Conservation (phyloP, 1,284 basidiomycete genomes). For the Moniliophthora roreri region DNA sequence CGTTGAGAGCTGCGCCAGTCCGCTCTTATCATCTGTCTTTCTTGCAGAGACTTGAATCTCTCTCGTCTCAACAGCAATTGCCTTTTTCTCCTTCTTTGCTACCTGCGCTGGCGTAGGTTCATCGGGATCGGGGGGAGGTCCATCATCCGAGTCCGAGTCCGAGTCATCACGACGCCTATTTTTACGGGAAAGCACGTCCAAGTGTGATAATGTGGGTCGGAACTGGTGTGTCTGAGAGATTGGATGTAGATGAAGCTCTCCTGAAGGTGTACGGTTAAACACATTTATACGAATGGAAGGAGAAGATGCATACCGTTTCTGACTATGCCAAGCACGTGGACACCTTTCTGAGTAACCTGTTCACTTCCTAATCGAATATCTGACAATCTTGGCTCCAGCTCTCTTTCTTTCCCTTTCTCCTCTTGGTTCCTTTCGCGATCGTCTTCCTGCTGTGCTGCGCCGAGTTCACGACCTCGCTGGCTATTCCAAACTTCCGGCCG, state of each 20-base stretch:
- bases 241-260: slow-evolving; percentile 74
- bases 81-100: slow-evolving; percentile 60
- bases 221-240: slow-evolving; percentile 76
- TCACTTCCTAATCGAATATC: slow-evolving; percentile 76
- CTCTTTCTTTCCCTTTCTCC: slow-evolving; percentile 44
- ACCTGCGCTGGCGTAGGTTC: slow-evolving; percentile 49
- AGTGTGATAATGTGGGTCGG: slow-evolving; percentile 75
- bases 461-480: slow-evolving; percentile 64
- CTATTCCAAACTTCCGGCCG: slow-evolving; percentile 77
- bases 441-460: slow-evolving; percentile 62
- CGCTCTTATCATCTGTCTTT: slow-evolving; percentile 55
- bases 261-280: slow-evolving; percentile 34
- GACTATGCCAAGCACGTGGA: slow-evolving; percentile 72
- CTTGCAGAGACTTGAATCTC: slow-evolving; percentile 65
- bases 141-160: slow-evolving; percentile 75
- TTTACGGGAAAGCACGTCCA: slow-evolving; percentile 69
- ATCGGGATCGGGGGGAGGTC: slow-evolving; percentile 77
- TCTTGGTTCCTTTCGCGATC: slow-evolving; percentile 75
- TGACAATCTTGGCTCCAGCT: slow-evolving; percentile 58
- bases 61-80: slow-evolving; percentile 20
- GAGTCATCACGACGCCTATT: slow-evolving; percentile 51
- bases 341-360: slow-evolving; percentile 58
- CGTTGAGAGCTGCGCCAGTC: slow-evolving; percentile 47
- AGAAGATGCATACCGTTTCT: slow-evolving; percentile 53
- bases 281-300: slow-evolving; percentile 9